Conservation (phyloP, 805 yeast genomes). For the Yamadazyma sp. region DNA sequence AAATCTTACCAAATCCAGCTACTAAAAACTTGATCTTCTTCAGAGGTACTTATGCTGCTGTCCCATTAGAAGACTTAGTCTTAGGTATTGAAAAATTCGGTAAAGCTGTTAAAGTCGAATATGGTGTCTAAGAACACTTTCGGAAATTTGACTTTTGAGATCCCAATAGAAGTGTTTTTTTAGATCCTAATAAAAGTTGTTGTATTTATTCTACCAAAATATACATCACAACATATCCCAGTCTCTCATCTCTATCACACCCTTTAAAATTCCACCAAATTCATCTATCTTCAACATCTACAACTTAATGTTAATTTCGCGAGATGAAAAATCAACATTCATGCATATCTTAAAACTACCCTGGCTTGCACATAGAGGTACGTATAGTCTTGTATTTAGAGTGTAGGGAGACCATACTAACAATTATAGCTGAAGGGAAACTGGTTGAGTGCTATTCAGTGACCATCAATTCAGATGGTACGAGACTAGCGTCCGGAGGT, state of each 20-base stretch:
- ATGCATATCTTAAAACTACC: conserved; percentile 44
- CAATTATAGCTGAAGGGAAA: conserved; percentile 63
- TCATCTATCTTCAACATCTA: no score
- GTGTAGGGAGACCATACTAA: conserved; percentile 16
- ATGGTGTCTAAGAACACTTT: conserved; percentile 6
- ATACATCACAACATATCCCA: no score
- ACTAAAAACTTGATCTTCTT: conserved; percentile 56
- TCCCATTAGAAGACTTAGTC: conserved; percentile 60
- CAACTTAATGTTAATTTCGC: no score
- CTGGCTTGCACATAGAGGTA: conserved; percentile 44
- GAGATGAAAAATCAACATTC: neutral
- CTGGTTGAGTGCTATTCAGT: conserved; percentile 84
- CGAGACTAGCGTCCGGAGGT: conserved; percentile 90
- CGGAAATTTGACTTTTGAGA: no score
- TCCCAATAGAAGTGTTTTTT: neutral
- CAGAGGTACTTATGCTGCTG: conserved; percentile 89
- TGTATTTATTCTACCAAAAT: neutral
- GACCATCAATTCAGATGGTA: conserved; percentile 76
- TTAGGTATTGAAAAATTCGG: conserved; percentile 68
- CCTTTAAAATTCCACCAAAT: no score
- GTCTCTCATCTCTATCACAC: no score
- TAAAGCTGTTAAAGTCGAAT: conserved; percentile 58
- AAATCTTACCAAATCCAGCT: conserved; percentile 38
- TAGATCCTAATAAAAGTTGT: no score
- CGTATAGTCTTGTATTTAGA: conserved; percentile 14